phyloP scores from a whole-genome alignment of 257 asterid genomes.

The Fraxinus anomala region DNA sequence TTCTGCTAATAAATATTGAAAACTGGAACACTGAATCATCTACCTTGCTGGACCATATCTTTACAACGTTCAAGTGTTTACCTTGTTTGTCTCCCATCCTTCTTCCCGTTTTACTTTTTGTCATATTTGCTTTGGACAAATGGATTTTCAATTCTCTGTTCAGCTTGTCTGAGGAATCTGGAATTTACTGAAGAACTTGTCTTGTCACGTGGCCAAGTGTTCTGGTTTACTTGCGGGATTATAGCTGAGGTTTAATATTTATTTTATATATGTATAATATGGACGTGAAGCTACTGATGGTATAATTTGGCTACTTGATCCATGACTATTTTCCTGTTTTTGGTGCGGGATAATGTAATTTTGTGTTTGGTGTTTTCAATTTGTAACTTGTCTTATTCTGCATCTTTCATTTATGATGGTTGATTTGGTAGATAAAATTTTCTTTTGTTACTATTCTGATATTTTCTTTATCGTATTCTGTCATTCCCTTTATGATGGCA shows the following conservation, averaged over 20 bases:
- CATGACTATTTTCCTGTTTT: neutral
- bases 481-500: too few species aligned
- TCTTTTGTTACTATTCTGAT: too few species aligned
- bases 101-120: neutral
- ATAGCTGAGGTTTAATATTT: neutral
- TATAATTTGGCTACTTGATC: neutral
- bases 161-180: neutral
- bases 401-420: too few species aligned
- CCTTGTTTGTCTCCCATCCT: neutral
- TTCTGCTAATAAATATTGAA: slow-evolving; percentile 21
- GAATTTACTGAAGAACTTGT: neutral
- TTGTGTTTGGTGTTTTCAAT: too few species aligned
- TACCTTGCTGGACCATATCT: neutral
- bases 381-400: too few species aligned
- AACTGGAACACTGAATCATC: neutral
- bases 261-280: neutral
- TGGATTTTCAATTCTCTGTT: neutral
- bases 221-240: neutral
- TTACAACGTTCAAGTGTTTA: neutral
- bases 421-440: too few species aligned
- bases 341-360: neutral
- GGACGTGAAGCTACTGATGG: neutral
- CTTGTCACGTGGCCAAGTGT: neutral
- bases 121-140: neutral
- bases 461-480: too few species aligned